Percentiles rank a stretch among this genome's conserved stretches.
Evolutionary conservation across 2,329 filamentous ascomycete species (phyloP).

Genomic region (Pseudopithomyces maydicus): DNA sequence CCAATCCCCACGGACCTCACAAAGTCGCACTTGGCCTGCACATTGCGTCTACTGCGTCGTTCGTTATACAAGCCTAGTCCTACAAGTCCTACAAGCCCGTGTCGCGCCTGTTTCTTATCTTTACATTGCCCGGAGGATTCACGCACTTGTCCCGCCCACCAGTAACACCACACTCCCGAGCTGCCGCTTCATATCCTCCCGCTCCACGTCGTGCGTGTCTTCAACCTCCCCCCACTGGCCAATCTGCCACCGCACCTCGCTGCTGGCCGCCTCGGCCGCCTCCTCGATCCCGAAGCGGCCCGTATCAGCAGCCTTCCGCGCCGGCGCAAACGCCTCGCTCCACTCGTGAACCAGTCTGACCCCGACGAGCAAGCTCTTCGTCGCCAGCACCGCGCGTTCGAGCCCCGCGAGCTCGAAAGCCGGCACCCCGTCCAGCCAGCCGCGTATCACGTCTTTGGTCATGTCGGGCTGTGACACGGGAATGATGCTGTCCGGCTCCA

Average conservation of each 20-base stretch:
- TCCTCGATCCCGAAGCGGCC: slow-evolving; percentile 77
- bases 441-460: slow-evolving; percentile 76
- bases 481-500: slow-evolving; percentile 78
- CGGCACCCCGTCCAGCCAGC: slow-evolving; percentile 75
- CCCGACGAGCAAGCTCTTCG: slow-evolving; percentile 83
- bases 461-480: slow-evolving; percentile 73
- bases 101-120: neutral
- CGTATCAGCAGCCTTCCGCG: slow-evolving; percentile 48
- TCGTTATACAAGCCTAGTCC: neutral
- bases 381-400: slow-evolving; percentile 81
- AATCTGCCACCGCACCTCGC: slow-evolving; percentile 92
- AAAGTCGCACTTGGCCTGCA: neutral
- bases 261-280: slow-evolving; percentile 74
- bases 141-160: slow-evolving; percentile 56
- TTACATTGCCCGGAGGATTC: neutral
- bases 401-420: slow-evolving; percentile 85
- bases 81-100: neutral
- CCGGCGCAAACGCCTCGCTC: slow-evolving; percentile 72
- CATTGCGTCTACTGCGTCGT: neutral
- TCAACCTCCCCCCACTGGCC: slow-evolving; percentile 95
- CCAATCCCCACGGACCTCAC: too few relatives aligned
- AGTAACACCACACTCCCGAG: slow-evolving; percentile 85
- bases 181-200: slow-evolving; percentile 85
- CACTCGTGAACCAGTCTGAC: slow-evolving; percentile 82
- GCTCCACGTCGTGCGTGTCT: slow-evolving; percentile 95